A percentile compares a stretch with the other conserved stretches of the same genome.
Conservation (phyloP, 2,329 filamentous ascomycete species). For the Aureobasidium sp. region DNA sequence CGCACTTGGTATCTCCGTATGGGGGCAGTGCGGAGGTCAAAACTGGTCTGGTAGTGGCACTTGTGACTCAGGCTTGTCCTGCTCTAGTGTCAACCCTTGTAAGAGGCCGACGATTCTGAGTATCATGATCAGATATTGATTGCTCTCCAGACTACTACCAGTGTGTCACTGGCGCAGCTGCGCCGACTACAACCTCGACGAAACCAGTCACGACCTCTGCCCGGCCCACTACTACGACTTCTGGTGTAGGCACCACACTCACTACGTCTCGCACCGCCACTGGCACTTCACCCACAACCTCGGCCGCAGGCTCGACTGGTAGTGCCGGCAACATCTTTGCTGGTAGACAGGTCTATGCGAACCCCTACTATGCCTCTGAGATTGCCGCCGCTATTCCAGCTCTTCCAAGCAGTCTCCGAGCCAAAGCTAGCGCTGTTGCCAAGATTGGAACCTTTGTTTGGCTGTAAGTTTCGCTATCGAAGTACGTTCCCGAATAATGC, state of each 20-base stretch:
- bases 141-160: conserved; percentile 22
- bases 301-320: conserved; percentile 28
- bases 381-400: conserved; percentile 6
- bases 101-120: background rate
- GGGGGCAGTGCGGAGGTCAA: conserved; percentile 18
- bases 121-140: background rate
- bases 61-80: conserved; percentile 20
- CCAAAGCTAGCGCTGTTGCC: conserved; percentile 4
- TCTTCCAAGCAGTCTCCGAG: conserved; percentile 24
- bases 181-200: conserved; percentile 23
- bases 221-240: conserved; percentile 10
- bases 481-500: background rate
- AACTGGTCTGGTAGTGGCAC: conserved; percentile 19
- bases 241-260: background rate
- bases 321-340: conserved; percentile 44
- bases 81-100: conserved; percentile 21
- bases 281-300: conserved; percentile 15
- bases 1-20: conserved; percentile 18
- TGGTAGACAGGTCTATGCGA: conserved; percentile 45
- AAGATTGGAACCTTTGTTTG: conserved; percentile 10
- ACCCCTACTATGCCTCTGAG: conserved; percentile 42
- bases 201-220: conserved; percentile 18
- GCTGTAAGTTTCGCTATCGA: background rate
- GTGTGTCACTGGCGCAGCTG: conserved; percentile 21
- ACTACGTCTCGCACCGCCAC: background rate